These are phyloP conservation scores for Candida peoriensis DNA, from an alignment of 805 yeast species.

Conservation along the genomic window DNA sequence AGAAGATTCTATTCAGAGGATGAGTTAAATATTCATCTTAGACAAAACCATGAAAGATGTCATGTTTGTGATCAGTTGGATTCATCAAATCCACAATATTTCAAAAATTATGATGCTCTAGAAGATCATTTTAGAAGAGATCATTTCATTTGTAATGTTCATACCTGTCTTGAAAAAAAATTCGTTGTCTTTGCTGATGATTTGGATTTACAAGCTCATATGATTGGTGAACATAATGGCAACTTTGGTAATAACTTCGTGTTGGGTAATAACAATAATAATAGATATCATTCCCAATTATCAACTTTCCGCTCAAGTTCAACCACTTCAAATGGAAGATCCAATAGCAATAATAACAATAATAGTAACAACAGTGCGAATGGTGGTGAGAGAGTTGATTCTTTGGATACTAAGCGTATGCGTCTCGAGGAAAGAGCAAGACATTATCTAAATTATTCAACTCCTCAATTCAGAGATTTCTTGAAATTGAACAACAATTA, in stretches of 20 bases:
- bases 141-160: constrained; percentile 77
- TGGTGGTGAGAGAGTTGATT: constrained; percentile 29
- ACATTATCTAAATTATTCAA: constrained; percentile 61
- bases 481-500: constrained; percentile 42
- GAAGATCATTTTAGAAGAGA: constrained; percentile 66
- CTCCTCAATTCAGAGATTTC: constrained; percentile 43
- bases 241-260: constrained; percentile 39
- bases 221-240: constrained; percentile 74
- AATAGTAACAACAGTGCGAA: constrained; percentile 14
- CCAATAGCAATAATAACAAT: constrained; percentile 9
- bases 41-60: constrained; percentile 84
- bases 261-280: constrained; percentile 11
- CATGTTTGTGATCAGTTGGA: constrained; percentile 77
- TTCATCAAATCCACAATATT: constrained; percentile 64
- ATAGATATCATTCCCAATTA: constrained; percentile 49
- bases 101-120: constrained; percentile 67
- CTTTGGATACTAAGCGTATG: constrained; percentile 40
- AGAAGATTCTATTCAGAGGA: constrained; percentile 82
- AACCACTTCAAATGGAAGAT: too few species aligned
- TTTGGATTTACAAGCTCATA: constrained; percentile 81
- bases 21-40: constrained; percentile 75
- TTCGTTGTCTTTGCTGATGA: constrained; percentile 90
- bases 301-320: constrained; percentile 47
- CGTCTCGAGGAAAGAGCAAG: constrained; percentile 83
- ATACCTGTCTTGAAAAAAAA: constrained; percentile 76